Percentiles rank a stretch among this genome's conserved stretches.
Conservation (phyloP, 2,329 filamentous ascomycete species). For the Hypomyces rosellus region DNA sequence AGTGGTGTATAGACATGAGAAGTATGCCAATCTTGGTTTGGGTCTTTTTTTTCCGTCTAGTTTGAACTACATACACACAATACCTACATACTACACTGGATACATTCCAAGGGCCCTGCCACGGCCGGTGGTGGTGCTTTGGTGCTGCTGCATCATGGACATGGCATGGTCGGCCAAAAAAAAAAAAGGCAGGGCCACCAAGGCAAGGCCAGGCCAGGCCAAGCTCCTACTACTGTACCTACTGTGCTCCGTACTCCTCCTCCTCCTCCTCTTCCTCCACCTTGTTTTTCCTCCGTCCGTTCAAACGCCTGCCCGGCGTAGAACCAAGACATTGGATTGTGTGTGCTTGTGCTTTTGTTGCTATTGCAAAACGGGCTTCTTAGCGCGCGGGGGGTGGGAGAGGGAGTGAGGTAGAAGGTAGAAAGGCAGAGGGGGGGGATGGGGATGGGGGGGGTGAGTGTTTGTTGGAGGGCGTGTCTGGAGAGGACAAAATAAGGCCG, state of each 20-base stretch:
- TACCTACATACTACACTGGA: too few species aligned
- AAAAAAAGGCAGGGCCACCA: too few species aligned
- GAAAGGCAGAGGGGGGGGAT: too few species aligned
- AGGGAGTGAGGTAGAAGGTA: slow-evolving; percentile 13
- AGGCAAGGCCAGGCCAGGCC: too few species aligned
- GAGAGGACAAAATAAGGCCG: slow-evolving; percentile 28
- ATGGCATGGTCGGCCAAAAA: too few species aligned
- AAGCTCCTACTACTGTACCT: too few species aligned
- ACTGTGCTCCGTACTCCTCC: too few species aligned
- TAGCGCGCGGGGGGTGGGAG: slow-evolving; percentile 45
- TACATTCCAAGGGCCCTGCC: neutral
- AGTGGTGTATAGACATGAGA: slow-evolving; percentile 3
- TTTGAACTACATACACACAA: neutral
- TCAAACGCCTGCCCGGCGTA: slow-evolving; percentile 31
- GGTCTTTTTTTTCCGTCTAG: too few species aligned
- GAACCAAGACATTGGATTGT: slow-evolving; percentile 34
- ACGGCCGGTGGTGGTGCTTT: neutral
- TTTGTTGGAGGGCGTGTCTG: slow-evolving; percentile 29
- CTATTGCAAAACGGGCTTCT: slow-evolving; percentile 36
- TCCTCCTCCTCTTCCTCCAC: too few species aligned
- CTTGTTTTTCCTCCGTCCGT: too few species aligned
- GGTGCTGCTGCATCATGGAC: slow-evolving; percentile 1
- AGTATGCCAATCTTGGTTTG: slow-evolving; percentile 1
- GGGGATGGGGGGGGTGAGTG: neutral
- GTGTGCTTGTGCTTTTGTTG: slow-evolving; percentile 40